A percentile compares a stretch with the other conserved stretches of the same genome.
Evolutionary conservation across 441 rosid genomes (phyloP).

Genomic region (Corymbia calophylla): DNA sequence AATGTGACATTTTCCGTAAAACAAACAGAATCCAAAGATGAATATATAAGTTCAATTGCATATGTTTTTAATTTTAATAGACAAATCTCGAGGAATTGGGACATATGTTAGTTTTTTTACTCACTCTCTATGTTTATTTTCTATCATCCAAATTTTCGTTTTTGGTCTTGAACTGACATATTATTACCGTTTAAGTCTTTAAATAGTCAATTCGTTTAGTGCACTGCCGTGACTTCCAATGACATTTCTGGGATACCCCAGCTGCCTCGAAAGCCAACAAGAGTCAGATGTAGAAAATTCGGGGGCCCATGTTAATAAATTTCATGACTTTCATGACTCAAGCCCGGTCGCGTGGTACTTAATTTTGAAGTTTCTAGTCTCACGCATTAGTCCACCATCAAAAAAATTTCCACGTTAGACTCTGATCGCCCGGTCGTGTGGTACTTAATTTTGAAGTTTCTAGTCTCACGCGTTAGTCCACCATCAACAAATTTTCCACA

Average conservation of each 20-base stretch:
- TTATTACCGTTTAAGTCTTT: not conserved
- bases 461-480: not conserved
- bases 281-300: not conserved
- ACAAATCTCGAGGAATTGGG: not conserved
- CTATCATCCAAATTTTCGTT: no score
- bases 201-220: accelerated
- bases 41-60: not conserved
- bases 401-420: no score
- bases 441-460: not conserved
- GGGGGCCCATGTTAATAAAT: not conserved
- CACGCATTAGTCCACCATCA: no score
- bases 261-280: not conserved
- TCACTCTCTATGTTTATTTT: not conserved
- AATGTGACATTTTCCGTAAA: no score
- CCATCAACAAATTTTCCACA: not conserved
- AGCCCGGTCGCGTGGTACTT: no score
- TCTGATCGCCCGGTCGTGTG: no score
- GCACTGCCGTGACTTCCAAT: not conserved
- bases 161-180: no score
- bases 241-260: not conserved
- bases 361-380: no score
- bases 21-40: not conserved
- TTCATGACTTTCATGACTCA: not conserved
- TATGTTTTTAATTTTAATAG: no score
- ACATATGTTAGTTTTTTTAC: accelerated